Base-by-base conservation (phyloP, 306 rosid species). In the Quercus robur region DNA sequence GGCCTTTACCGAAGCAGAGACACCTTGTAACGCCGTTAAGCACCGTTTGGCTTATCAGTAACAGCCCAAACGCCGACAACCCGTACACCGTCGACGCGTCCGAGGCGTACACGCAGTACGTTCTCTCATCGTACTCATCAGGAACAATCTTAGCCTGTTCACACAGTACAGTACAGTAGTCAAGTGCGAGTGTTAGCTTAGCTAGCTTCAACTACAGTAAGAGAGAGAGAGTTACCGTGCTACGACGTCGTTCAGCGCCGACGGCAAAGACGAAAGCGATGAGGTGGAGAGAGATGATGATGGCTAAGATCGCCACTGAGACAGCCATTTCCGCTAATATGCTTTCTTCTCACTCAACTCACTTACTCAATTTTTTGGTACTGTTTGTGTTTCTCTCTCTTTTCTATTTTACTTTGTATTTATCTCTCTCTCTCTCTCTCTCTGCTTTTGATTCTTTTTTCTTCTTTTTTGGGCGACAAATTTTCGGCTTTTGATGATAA, bases 51-150 rank as follows among this genome's bases (percentile, higher is more conserved):
- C 97, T 86, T 46, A 95, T 74, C 20, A 93, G 74, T 21, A 95
- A 78, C 61, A 95, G 85, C 23, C 83, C 87, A 70, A 85, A 77
- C 80, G 98, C 99, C 80, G 91, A 30, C 28, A 95, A 55, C 17
- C 99, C 99, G 86, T 95, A 95, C 33, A 88, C 87, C 73, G 99
- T 93, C 66, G 99, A 93, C 11, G 98, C 98, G 77, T 95, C 99
- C 67, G 97, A 75, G 71, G 70, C 84, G 90, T 95, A 95, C 31
- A 74, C 82, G 59, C 99, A 95, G 84, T 70, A 91, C 2, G 93
- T 84, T 3, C 28, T 30, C 15, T 88, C 94, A 44, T 95, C 99
- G 89, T 95, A 95, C 89, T 89, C 13, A 75, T 95, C 99, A 2
- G 90, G 84, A 6, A 75, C 52, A n/a, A 91, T 88, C 67, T 79